These are phyloP conservation scores for Eutrema yunnanense DNA, from an alignment of 345 rosid species.

Conservation along the genomic window DNA sequence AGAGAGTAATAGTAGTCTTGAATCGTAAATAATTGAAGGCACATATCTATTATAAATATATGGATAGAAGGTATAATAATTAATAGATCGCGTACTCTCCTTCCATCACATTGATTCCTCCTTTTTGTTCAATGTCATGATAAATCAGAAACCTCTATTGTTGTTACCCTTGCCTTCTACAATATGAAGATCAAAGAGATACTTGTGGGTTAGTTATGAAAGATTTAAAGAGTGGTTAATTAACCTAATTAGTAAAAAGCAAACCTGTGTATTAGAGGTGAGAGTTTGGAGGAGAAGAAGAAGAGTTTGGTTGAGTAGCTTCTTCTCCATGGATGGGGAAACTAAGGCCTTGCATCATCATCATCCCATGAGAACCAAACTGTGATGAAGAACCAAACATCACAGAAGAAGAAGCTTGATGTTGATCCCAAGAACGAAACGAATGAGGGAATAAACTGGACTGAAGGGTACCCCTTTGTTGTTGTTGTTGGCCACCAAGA, in stretches of 20 bases:
- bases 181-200: not conserved
- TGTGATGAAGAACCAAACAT: conserved; percentile 44
- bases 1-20: not conserved
- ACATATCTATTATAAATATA: not conserved
- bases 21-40: not conserved
- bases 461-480: conserved; percentile 84
- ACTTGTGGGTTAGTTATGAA: not conserved
- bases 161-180: conserved; percentile 5
- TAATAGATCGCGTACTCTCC: not conserved
- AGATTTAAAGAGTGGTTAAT: not conserved
- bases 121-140: conserved; percentile 2
- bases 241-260: not conserved
- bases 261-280: conserved; percentile 24
- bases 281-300: conserved; percentile 40
- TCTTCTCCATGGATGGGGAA: conserved; percentile 53
- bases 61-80: not conserved
- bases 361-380: conserved; percentile 48
- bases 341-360: conserved; percentile 41
- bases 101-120: conserved; percentile 9
- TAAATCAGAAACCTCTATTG: conserved; percentile 11
- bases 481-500: conserved; percentile 40
- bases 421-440: conserved; percentile 49
- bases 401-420: conserved; percentile 34
- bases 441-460: conserved; percentile 55
- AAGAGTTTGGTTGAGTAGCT: conserved; percentile 37